Conservation (phyloP, 768 basidiomycete species). For the Boletus pseudo-olivaceus region DNA sequence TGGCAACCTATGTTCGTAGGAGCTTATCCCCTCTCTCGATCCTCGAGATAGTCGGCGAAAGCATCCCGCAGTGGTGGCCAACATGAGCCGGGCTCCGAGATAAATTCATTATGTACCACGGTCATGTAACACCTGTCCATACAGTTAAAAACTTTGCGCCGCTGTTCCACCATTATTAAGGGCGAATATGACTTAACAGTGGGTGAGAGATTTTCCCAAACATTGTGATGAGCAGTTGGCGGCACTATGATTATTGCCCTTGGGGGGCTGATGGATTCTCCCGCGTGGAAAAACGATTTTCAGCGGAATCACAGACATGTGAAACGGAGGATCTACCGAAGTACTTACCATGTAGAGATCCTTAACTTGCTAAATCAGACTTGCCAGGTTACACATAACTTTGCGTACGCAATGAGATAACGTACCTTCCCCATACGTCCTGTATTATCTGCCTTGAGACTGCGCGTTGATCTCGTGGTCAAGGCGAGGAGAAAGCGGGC, state of each 20-base stretch:
- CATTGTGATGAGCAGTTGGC: neutral
- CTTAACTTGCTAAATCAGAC: no score
- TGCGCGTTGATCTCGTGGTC: neutral
- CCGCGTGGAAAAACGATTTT: neutral
- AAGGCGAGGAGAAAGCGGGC: neutral
- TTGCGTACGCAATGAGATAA: neutral
- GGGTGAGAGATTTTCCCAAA: neutral
- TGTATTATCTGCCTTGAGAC: neutral
- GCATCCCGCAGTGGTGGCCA: neutral
- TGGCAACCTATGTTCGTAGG: neutral
- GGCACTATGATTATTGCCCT: neutral
- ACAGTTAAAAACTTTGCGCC: neutral
- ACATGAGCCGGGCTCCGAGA: neutral
- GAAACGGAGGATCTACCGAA: neutral
- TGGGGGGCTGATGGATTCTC: neutral
- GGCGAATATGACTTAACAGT: neutral
- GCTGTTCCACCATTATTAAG: neutral
- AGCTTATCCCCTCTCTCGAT: neutral
- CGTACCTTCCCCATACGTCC: neutral
- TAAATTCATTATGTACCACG: neutral
- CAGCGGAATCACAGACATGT: neutral
- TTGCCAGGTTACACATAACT: neutral
- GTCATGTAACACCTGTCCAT: neutral
- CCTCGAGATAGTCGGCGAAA: neutral
- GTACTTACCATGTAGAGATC: neutral